Base-by-base conservation (phyloP, 1,139 yeast genomes). In the Diutina pseudorugosa region DNA sequence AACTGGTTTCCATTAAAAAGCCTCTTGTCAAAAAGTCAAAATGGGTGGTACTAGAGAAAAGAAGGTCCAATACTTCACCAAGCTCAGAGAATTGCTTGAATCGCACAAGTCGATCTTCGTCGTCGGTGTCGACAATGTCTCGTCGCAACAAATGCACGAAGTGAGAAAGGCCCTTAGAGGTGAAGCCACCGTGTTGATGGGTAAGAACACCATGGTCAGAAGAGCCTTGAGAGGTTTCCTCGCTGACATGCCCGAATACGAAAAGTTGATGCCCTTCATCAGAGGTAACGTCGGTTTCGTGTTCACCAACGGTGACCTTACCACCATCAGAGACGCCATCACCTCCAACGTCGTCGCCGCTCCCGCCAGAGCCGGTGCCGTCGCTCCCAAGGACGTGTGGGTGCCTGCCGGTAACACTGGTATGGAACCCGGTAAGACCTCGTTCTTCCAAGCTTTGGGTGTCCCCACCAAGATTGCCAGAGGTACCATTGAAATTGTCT, bases 391-490 rank as follows among this genome's bases (percentile, higher is more conserved):
- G 73, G 97, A 91, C 70, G 98, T 93, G 70, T 88, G 83, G 85
- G 86, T 93, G 66, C 95, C 95, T 74, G 98, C 98, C 67, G 95
- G 96, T 78, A 94, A 93, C 96, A 93, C 99, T 67, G 98, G 98
- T 86, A 91, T 94, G 96, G 98, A 93, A 81, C 99, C 99, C 76
- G 98, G 98, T 85, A 93, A 93, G 90, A 93, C 99, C 71, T 93
- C 98, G 73, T 93, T 93, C 95, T 93, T 93, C 98, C 99, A 93
- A 85, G 98, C 99, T 73, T 85, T 93, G 70, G 98, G 98, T 88
- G 97, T 93, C 71, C 98, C 98, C 83, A 93, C 99, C 88, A 93
- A 93, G 94, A 93, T 93, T 90, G 94, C 96, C 78, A 91, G 99
- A 87, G 99, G 99, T 93, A 89, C 96, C 78, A 93, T 93, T 85